These are phyloP conservation scores for Corymbia calophylla DNA, from an alignment of 441 rosid species.

Conservation along the genomic window DNA sequence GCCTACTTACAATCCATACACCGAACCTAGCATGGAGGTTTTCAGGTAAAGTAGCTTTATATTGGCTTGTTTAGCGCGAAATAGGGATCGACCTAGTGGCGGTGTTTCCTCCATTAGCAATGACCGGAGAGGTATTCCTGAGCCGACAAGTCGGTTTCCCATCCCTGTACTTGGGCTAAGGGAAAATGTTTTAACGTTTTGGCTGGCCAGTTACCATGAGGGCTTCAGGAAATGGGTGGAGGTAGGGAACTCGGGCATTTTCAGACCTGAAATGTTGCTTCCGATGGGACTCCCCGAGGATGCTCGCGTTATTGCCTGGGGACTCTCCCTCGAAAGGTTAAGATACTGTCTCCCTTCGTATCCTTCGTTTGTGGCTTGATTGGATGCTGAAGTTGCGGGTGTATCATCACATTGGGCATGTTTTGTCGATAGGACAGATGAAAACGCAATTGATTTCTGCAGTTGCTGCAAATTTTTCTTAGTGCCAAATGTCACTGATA, in stretches of 20 bases:
- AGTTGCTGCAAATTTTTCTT: not conserved
- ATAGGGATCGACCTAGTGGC: not conserved
- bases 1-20: constrained; percentile 96
- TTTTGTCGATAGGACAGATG: not conserved
- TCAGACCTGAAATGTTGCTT: constrained; percentile 90
- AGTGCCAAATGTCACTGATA: no score
- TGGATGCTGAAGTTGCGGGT: not conserved
- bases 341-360: not conserved
- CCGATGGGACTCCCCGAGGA: constrained; percentile 98
- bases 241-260: constrained; percentile 95
- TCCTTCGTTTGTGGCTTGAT: not conserved
- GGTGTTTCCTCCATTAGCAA: not conserved
- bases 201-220: constrained; percentile 61
- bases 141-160: no score
- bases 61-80: not conserved
- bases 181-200: not conserved
- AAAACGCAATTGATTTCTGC: not conserved
- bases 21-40: constrained; percentile 97
- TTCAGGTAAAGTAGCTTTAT: constrained; percentile 48
- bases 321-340: constrained; percentile 96
- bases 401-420: not conserved
- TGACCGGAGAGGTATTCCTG: not conserved
- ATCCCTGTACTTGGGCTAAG: not conserved
- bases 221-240: constrained; percentile 87
- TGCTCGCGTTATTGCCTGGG: constrained; percentile 87